phyloP scores from a whole-genome alignment of 164 flowering plant genomes.

The Vitis riparia region DNA sequence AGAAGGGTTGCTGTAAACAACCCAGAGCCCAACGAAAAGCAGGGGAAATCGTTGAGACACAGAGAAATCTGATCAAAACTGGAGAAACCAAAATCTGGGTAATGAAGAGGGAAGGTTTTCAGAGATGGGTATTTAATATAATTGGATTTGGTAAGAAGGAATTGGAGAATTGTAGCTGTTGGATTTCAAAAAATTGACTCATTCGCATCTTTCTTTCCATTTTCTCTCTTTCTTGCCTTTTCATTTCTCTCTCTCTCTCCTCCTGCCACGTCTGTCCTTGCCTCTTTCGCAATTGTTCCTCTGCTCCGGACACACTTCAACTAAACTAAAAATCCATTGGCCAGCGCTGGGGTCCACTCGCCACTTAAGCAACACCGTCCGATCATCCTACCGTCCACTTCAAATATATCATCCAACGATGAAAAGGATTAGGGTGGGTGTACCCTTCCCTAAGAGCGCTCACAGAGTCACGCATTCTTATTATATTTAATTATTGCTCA shows the following conservation, averaged over 20 bases:
- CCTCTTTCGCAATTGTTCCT: slow-evolving; percentile 1
- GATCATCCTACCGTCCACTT: background rate
- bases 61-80: slow-evolving; percentile 5
- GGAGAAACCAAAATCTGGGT: slow-evolving; percentile 30
- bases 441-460: no score
- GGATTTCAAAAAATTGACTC: slow-evolving; percentile 27
- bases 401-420: no score
- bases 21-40: slow-evolving; percentile 4
- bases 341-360: slow-evolving; percentile 10
- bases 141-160: slow-evolving; percentile 20
- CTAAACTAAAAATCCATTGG: background rate
- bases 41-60: slow-evolving; percentile 13
- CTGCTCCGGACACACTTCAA: background rate
- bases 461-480: no score
- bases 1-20: background rate
- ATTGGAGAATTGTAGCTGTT: slow-evolving; percentile 29
- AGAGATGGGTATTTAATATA: slow-evolving; percentile 21
- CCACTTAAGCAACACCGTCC: background rate
- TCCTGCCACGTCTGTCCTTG: background rate
- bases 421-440: no score
- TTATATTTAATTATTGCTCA: no score
- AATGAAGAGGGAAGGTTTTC: slow-evolving; percentile 16
- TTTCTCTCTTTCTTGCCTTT: slow-evolving; percentile 10
- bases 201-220: background rate
- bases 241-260: slow-evolving; percentile 8